A percentile compares a stretch with the other conserved stretches of the same genome.
Evolutionary conservation across 2,329 filamentous ascomycete species (phyloP).

Genomic region (Ceratocystis cacaofunesta): DNA sequence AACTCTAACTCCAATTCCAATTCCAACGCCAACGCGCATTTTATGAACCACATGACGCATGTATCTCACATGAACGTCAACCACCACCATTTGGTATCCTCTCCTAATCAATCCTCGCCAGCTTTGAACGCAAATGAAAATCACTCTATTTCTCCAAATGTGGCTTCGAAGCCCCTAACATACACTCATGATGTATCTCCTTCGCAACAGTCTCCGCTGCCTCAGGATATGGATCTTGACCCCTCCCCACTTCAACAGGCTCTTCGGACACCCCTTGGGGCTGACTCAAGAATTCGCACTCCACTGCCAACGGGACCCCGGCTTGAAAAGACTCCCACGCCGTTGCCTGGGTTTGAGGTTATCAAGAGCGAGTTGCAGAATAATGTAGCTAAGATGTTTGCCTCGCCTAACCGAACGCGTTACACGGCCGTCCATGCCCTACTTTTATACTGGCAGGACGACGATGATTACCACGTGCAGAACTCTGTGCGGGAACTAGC

Average conservation of each 20-base stretch:
- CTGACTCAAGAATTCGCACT: slow-evolving; percentile 38
- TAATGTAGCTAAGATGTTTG: slow-evolving; percentile 34
- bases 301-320: slow-evolving; percentile 42
- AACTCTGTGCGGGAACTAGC: slow-evolving; percentile 33
- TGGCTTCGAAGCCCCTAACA: slow-evolving; percentile 22
- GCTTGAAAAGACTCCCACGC: slow-evolving; percentile 34
- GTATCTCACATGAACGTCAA: neutral
- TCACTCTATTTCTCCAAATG: slow-evolving; percentile 2
- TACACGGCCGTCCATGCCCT: slow-evolving; percentile 39
- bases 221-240: slow-evolving; percentile 44
- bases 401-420: slow-evolving; percentile 35
- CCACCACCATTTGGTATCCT: neutral
- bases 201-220: slow-evolving; percentile 19
- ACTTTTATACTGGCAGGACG: slow-evolving; percentile 43
- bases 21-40: slow-evolving; percentile 12
- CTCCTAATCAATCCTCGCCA: neutral
- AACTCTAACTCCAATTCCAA: slow-evolving; percentile 15
- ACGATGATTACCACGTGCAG: slow-evolving; percentile 28
- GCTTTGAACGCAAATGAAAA: neutral
- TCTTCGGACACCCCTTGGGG: slow-evolving; percentile 28
- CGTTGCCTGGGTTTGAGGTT: slow-evolving; percentile 35
- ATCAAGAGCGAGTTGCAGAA: slow-evolving; percentile 39
- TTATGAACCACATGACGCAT: neutral
- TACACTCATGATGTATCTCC: slow-evolving; percentile 27
- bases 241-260: slow-evolving; percentile 25